Percentiles rank a stretch among this genome's conserved stretches.
Evolutionary conservation across 2,329 filamentous ascomycete species (phyloP).

Genomic region (Nemania bipapillata): DNA sequence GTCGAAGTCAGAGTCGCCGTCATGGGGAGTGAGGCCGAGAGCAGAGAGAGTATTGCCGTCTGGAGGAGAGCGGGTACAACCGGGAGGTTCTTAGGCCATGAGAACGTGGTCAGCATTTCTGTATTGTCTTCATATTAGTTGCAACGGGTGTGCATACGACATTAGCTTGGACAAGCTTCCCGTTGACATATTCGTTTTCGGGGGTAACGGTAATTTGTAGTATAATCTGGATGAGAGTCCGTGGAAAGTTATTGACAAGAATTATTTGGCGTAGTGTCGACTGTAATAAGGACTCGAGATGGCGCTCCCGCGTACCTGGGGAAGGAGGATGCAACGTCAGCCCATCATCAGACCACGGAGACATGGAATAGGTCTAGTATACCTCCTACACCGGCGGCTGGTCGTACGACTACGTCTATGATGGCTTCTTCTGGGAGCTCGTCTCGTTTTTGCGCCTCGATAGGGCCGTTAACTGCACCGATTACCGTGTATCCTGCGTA

Average conservation of each 20-base stretch:
- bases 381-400: slow-evolving; percentile 85
- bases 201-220: slow-evolving; percentile 79
- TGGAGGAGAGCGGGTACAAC: slow-evolving; percentile 86
- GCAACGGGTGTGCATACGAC: slow-evolving; percentile 60
- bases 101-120: slow-evolving; percentile 40
- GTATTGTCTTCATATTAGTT: slow-evolving; percentile 21
- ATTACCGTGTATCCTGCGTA: slow-evolving; percentile 82
- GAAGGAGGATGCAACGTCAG: slow-evolving; percentile 28
- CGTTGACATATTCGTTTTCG: slow-evolving; percentile 71
- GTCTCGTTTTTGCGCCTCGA: slow-evolving; percentile 88
- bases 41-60: slow-evolving; percentile 77
- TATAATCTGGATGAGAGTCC: slow-evolving; percentile 81
- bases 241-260: slow-evolving; percentile 78
- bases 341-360: slow-evolving; percentile 32
- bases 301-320: slow-evolving; percentile 76
- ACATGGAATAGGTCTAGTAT: slow-evolving; percentile 49
- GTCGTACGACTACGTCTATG: slow-evolving; percentile 89
- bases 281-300: slow-evolving; percentile 81
- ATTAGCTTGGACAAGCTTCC: slow-evolving; percentile 68
- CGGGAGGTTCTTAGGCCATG: slow-evolving; percentile 71
- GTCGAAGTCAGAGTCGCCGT: slow-evolving; percentile 75
- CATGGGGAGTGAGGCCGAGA: slow-evolving; percentile 85
- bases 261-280: slow-evolving; percentile 78
- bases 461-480: slow-evolving; percentile 88
- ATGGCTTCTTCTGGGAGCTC: slow-evolving; percentile 91